Percentiles rank a stretch among this genome's conserved stretches.
Conservation (phyloP, 805 yeast species). For the Pichia kluyveri region DNA sequence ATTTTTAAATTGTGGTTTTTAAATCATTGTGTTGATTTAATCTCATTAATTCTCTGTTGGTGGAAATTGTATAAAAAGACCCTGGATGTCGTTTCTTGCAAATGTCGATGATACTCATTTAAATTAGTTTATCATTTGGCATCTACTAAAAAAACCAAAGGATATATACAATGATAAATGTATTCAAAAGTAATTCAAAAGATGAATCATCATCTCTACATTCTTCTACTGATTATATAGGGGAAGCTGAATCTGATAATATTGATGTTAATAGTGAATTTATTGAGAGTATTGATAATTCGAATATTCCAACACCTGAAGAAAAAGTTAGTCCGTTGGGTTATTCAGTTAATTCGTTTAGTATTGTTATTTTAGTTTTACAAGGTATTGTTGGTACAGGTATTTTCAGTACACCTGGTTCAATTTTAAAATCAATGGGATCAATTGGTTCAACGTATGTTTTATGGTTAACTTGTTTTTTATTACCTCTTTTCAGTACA, state of each 20-base stretch:
- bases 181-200: background rate
- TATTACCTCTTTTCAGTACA: slow-evolving; percentile 30
- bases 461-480: slow-evolving; percentile 34
- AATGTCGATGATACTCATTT: no score
- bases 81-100: no score
- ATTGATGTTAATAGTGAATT: background rate
- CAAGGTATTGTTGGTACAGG: slow-evolving; percentile 73
- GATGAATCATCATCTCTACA: background rate
- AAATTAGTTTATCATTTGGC: no score
- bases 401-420: slow-evolving; percentile 62
- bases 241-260: background rate
- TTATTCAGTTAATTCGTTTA: slow-evolving; percentile 27
- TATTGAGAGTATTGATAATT: background rate
- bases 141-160: no score
- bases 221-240: background rate
- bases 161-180: background rate
- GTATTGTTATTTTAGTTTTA: slow-evolving; percentile 54
- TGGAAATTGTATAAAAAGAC: no score
- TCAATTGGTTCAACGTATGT: slow-evolving; percentile 36
- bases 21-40: no score
- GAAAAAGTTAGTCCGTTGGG: slow-evolving; percentile 27
- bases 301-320: slow-evolving; percentile 26
- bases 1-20: no score
- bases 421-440: slow-evolving; percentile 39
- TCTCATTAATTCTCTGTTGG: no score